phyloP scores from a whole-genome alignment of 176 grass and related monocot genomes.

The Miscanthus lutarioriparius region DNA sequence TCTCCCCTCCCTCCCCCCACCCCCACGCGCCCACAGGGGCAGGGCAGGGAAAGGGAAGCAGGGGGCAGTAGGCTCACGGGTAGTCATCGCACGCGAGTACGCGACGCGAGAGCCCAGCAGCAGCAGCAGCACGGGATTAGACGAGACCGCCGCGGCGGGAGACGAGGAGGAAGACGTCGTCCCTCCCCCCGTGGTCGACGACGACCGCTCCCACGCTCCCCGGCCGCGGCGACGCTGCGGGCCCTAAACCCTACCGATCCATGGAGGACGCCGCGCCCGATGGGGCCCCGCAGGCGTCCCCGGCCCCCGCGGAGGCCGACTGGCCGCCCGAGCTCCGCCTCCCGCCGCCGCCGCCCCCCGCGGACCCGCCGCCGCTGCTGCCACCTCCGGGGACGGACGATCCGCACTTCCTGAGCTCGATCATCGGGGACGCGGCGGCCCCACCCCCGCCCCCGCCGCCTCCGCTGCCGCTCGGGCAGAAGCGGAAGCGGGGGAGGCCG shows the following conservation, averaged over 20 bases:
- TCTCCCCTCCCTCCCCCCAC: background rate
- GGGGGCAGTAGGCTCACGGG: background rate
- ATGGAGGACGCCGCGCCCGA: constrained; percentile 13
- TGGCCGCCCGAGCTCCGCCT: constrained; percentile 28
- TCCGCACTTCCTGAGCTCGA: constrained; percentile 61
- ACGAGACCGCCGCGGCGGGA: constrained; percentile 8
- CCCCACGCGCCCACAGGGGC: background rate
- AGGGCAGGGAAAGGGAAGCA: too few species aligned
- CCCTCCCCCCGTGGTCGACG: background rate
- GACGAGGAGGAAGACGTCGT: background rate
- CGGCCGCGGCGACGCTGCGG: background rate
- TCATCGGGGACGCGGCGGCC: constrained; percentile 29
- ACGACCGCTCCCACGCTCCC: background rate
- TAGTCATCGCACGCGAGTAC: background rate
- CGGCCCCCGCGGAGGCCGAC: background rate
- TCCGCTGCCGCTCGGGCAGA: background rate
- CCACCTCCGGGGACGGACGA: constrained; percentile 29
- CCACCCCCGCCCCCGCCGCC: background rate
- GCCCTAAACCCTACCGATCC: constrained; percentile 28
- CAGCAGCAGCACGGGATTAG: background rate
- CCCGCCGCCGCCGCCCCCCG: constrained; percentile 3
- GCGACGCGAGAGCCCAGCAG: background rate
- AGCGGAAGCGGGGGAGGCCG: constrained; percentile 77
- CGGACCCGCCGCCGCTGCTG: background rate
- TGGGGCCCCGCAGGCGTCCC: background rate